Evolutionary conservation across 441 rosid species (phyloP), one percentile per base, ranked within the genome.

Genomic region (Euphorbia schlechtendalii): DNA sequence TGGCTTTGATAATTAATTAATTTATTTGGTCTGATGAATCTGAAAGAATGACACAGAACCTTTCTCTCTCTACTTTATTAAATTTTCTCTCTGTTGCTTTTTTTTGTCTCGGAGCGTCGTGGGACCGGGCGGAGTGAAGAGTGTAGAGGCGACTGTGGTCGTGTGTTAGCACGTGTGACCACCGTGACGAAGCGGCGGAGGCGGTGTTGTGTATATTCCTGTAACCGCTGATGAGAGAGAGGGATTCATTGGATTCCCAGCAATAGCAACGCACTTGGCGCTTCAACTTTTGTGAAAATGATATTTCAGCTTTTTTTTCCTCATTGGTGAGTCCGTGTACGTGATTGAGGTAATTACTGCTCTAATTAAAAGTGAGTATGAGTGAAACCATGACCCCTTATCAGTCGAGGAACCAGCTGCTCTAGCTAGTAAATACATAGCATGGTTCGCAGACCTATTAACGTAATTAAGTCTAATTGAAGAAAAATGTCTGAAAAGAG

Each of bases 41-140:
- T 32, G 34, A 32, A 32, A 32, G 34, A 32, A 32, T 32, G 34
- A 32, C 34, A 32, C 34, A 32, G 34, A 32, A 32, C 34, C 34
- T 32, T 32, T 32, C 34, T 32, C 34, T 32, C 34, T 32, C 34
- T 6, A 32, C 34, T 6, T 32, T 48, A 54, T 52, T 49, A 30
- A 9, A 9, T 51, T 41, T 15, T 28, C 38, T 43, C 30, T 41
- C 11, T 30, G 18, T 20, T 20, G 36, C 18, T 53, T 46, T 5
- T 8, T 43, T 20, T 30, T 51, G 60, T 15, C 51, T 40, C 12
- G 62, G 49, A 21, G 58, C 59, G 49, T 49, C 66, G 30, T 61
- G 73, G 78, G 68, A 56, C 72, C 79, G 56, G 43, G 34, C 4
- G 8, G 43, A 8, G 6, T 51, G 43, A 43, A 58, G 72, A 77